Evolutionary conservation across 768 basidiomycete genomes (phyloP).

Genomic region (Boletus rex-veris): DNA sequence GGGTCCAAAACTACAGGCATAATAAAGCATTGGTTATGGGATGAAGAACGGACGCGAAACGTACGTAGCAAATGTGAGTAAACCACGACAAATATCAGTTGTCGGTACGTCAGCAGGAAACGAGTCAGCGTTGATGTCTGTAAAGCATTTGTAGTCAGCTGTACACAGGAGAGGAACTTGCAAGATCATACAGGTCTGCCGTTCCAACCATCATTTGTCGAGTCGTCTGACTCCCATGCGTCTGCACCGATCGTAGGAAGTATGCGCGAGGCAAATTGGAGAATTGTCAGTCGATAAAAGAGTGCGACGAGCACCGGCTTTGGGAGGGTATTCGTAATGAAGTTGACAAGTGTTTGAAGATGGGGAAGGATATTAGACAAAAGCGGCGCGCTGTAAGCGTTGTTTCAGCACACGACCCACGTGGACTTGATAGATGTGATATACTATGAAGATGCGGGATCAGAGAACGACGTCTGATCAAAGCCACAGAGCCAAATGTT

Average conservation of each 20-base stretch:
- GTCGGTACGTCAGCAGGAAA: constrained; percentile 76
- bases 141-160: constrained; percentile 7
- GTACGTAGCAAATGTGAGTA: constrained; percentile 82
- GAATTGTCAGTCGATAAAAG: constrained; percentile 72
- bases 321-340: constrained; percentile 80
- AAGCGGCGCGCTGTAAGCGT: constrained; percentile 57
- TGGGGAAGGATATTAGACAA: constrained; percentile 79
- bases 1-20: constrained; percentile 68
- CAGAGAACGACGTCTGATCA: constrained; percentile 67
- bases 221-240: constrained; percentile 69
- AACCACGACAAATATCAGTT: constrained; percentile 80
- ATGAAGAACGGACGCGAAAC: constrained; percentile 28
- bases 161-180: not conserved
- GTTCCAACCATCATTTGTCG: constrained; percentile 59
- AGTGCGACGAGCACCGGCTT: constrained; percentile 80
- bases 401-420: constrained; percentile 6
- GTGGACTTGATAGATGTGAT: constrained; percentile 25
- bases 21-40: not conserved
- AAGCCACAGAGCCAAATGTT: constrained; percentile 89
- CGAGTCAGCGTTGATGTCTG: constrained; percentile 76
- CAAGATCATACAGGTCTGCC: constrained; percentile 58
- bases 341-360: constrained; percentile 73
- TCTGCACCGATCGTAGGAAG: constrained; percentile 82
- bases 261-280: constrained; percentile 79
- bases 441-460: constrained; percentile 75